These are phyloP conservation scores for Crotalaria pallida DNA, from an alignment of 306 rosid species.

Conservation along the genomic window DNA sequence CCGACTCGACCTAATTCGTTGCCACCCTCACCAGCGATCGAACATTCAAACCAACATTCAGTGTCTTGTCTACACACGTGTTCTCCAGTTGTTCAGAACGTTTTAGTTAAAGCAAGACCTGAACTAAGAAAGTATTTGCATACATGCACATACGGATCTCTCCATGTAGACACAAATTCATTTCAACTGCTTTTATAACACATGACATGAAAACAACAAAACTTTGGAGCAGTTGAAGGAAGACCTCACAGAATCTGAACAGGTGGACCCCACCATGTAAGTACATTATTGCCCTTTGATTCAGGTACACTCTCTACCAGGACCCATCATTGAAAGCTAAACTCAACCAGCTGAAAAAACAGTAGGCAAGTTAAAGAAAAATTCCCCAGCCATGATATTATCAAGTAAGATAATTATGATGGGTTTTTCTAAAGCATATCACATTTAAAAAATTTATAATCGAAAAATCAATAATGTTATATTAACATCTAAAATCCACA, in stretches of 20 bases:
- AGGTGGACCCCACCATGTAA: slow-evolving; percentile 24
- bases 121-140: slow-evolving; percentile 15
- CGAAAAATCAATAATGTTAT: too few species aligned
- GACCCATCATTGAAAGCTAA: slow-evolving; percentile 21
- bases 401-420: too few species aligned
- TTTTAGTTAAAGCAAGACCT: slow-evolving; percentile 8
- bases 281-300: slow-evolving; percentile 40
- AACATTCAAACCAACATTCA: neutral
- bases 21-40: too few species aligned
- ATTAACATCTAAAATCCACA: too few species aligned
- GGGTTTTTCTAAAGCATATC: too few species aligned
- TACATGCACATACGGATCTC: slow-evolving; percentile 38
- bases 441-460: too few species aligned
- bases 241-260: slow-evolving; percentile 23
- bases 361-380: slow-evolving; percentile 8
- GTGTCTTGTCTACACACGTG: neutral
- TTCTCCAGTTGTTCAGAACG: neutral
- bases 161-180: slow-evolving; percentile 29
- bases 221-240: neutral
- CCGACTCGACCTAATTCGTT: too few species aligned
- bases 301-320: slow-evolving; percentile 13
- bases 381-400: neutral
- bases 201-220: neutral
- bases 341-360: slow-evolving; percentile 54
- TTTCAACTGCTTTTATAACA: slow-evolving; percentile 16